Base-by-base conservation (phyloP, 1,139 yeast genomes). In the Saccharomyces pastorianus region DNA sequence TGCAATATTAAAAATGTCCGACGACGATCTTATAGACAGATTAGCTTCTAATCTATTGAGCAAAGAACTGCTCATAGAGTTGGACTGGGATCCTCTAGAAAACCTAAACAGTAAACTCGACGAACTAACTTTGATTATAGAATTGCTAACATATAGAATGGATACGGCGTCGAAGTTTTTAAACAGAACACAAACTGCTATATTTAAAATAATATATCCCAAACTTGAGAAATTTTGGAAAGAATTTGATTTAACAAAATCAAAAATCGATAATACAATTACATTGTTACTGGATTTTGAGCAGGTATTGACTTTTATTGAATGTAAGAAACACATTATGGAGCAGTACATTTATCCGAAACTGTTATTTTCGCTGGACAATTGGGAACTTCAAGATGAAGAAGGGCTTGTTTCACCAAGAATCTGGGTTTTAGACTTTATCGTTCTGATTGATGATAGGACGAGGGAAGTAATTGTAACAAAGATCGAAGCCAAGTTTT, bases 271-370 rank as follows among this genome's bases (percentile, higher is more conserved):
- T 4, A 50, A 65, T 6, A 69, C 72, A 2, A 64, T 73, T 6
- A 70, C 66, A 11, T 55, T 69, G 27, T 58, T 71, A 53, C 73
- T 80, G 31, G 78, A 77, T 41, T 79, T 81, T 75, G 71, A 70
- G 44, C 66, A 67, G 0, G 57, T 79, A 0, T 54, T 80, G 2
- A 75, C 76, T n/a, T 66, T 60, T 46, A 59, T 62, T 11, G 55
- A 54, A 25, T 58, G 61, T 47, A 55, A 50, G 2, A 61, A 61
- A 0, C 59, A 61, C 17, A 59, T 76, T 5, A 58, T 72, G 14
- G 62, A 70, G 4, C 60, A 65, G 20, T 58, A 74, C 13, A 59
- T 73, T 1, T 54, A 69, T 0, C 80, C 82, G 0, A 71, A 69
- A 31, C 61, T 82, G 6, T 48, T 63, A 0, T 49, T 58, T 1